A percentile compares a stretch with the other conserved stretches of the same genome.
These are phyloP conservation scores for Solanum hybrid DNA, from an alignment of 305 asterid species.

Conservation along the genomic window DNA sequence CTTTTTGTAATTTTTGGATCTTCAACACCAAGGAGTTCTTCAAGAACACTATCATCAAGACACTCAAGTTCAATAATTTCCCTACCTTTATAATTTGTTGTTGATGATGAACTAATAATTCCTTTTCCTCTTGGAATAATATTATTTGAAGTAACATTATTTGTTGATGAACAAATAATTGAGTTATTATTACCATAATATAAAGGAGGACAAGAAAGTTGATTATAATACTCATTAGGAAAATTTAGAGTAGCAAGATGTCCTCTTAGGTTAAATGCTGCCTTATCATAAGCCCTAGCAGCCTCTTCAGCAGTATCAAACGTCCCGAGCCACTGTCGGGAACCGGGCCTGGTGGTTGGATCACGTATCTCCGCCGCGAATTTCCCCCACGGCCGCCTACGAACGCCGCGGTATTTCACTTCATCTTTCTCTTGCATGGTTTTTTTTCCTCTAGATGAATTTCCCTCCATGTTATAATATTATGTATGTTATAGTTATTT, in stretches of 20 bases:
- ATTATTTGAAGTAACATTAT: background rate
- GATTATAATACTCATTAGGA: conserved; percentile 58
- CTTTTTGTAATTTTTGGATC: conserved; percentile 18
- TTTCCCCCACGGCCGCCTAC: conserved; percentile 72
- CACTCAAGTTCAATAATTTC: conserved; percentile 44
- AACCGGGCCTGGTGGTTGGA: conserved; percentile 43
- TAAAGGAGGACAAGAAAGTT: conserved; percentile 18
- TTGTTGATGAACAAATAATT: background rate
- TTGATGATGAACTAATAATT: background rate
- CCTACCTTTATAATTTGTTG: conserved; percentile 1
- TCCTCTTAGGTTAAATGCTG: conserved; percentile 58
- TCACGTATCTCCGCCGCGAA: conserved; percentile 85
- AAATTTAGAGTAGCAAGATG: conserved; percentile 72
- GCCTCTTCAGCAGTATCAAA: conserved; percentile 76
- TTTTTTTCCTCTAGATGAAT: conserved; percentile 31
- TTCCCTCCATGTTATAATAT: conserved; percentile 35
- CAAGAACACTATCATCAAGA: conserved; percentile 42
- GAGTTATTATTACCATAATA: background rate
- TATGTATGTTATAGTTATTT: background rate
- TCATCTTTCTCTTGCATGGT: conserved; percentile 38
- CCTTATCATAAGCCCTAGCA: conserved; percentile 64
- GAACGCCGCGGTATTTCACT: conserved; percentile 51
- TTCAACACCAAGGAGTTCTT: conserved; percentile 41
- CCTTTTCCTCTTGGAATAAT: background rate
- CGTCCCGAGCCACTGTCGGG: conserved; percentile 68